Evolutionary conservation across 495 filamentous ascomycete species (phyloP).

Genomic region (Aspergillus carlsbadensis): DNA sequence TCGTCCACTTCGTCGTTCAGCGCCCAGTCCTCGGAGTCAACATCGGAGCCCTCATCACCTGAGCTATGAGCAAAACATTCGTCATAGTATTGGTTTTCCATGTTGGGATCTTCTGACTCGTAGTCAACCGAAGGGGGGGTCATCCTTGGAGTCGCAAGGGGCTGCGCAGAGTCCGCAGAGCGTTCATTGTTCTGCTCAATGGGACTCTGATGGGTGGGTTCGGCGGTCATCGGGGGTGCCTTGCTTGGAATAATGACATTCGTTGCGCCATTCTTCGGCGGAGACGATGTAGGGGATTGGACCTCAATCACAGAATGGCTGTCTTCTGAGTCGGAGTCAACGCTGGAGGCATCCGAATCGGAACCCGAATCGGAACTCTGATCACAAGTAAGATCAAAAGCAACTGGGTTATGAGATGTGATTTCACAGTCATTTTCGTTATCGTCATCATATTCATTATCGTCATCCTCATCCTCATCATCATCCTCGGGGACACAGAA

Average conservation of each 20-base stretch:
- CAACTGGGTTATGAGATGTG: background rate
- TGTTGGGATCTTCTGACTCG: background rate
- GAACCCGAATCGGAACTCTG: conserved; percentile 8
- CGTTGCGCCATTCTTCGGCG: conserved; percentile 11
- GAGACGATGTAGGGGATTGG: conserved; percentile 22
- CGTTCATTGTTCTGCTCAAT: conserved; percentile 11
- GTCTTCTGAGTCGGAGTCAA: conserved; percentile 20
- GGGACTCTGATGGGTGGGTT: conserved; percentile 5
- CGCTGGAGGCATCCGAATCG: conserved; percentile 18
- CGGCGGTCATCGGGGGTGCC: background rate
- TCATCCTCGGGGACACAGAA: conserved; percentile 50
- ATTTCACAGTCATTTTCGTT: conserved; percentile 16
- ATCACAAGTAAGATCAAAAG: background rate
- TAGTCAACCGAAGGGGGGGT: conserved; percentile 17
- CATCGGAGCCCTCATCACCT: conserved; percentile 1
- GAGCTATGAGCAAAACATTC: conserved; percentile 1
- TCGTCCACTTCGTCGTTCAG: conserved; percentile 7
- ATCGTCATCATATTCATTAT: background rate
- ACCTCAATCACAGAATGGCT: conserved; percentile 19
- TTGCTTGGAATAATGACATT: background rate
- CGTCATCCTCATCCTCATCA: conserved; percentile 32
- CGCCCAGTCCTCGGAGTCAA: conserved; percentile 12
- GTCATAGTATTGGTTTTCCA: conserved; percentile 8
- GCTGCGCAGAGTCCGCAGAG: conserved; percentile 16
- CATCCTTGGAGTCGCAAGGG: conserved; percentile 24